These are phyloP conservation scores for Talaromyces sp. DNA, from an alignment of 2,329 filamentous ascomycete genomes.

Conservation along the genomic window DNA sequence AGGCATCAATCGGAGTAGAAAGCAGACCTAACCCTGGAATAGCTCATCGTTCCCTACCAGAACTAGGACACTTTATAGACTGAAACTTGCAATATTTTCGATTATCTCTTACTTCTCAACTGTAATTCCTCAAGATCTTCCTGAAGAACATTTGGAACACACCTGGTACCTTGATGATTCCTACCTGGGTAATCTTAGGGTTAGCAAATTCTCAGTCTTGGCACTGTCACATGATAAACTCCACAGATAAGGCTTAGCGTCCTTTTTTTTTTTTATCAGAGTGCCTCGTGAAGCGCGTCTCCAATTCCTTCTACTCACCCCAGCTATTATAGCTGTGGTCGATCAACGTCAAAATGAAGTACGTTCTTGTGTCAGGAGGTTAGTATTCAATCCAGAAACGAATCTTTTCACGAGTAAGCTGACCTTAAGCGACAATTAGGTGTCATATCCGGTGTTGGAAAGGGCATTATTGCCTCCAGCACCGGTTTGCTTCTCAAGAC, in stretches of 20 bases:
- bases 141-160: too few species aligned
- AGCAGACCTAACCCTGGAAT: background rate
- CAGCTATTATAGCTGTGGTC: conserved; percentile 7
- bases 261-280: background rate
- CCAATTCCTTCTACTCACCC: background rate
- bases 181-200: too few species aligned
- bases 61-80: background rate
- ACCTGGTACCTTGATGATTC: too few species aligned
- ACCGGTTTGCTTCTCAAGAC: conserved; percentile 74
- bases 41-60: too few species aligned
- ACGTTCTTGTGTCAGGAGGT: conserved; percentile 70
- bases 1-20: background rate
- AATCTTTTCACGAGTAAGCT: background rate
- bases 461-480: conserved; percentile 61
- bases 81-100: too few species aligned
- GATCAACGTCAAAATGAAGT: conserved; percentile 53
- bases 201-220: background rate
- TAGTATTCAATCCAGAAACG: conserved; percentile 25
- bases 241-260: conserved; percentile 8
- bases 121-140: background rate
- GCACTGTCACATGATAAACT: conserved; percentile 4
- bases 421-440: conserved; percentile 15
- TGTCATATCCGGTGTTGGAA: conserved; percentile 41
- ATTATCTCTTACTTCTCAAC: background rate
- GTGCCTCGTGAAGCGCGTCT: background rate